Evolutionary conservation across 2,329 filamentous ascomycete species (phyloP).

Genomic region (Neofusicoccum parvum): DNA sequence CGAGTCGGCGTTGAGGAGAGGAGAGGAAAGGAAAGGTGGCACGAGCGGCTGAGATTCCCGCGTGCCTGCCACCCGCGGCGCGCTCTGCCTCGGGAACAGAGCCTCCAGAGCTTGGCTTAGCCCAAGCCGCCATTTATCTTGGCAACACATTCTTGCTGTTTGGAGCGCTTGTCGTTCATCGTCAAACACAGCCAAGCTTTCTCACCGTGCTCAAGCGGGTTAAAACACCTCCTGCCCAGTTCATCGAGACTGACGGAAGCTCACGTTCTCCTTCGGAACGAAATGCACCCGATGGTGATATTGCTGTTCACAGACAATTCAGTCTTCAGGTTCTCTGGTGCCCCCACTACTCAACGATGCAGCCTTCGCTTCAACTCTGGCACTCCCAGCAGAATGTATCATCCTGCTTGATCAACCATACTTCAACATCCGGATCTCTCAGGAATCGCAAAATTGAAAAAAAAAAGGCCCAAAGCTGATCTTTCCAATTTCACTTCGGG

Average conservation of each 20-base stretch:
- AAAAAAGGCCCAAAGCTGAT: too few species aligned
- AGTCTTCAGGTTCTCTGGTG: too few species aligned
- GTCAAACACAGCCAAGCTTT: not conserved
- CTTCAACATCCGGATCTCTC: too few species aligned
- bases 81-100: too few species aligned
- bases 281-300: not conserved
- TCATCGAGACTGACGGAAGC: not conserved
- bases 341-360: too few species aligned
- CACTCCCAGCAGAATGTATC: too few species aligned
- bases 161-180: not conserved
- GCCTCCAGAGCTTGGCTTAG: too few species aligned
- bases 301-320: too few species aligned
- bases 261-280: not conserved
- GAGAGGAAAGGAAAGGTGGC: not conserved
- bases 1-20: not conserved
- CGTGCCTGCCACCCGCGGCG: not conserved
- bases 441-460: too few species aligned
- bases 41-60: not conserved
- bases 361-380: too few species aligned
- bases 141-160: not conserved
- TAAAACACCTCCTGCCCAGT: not conserved
- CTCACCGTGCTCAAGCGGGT: not conserved
- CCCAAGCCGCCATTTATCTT: too few species aligned
- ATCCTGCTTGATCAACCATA: too few species aligned
- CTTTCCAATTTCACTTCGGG: not conserved